A percentile compares a stretch with the other conserved stretches of the same genome.
Evolutionary conservation across 2,329 filamentous ascomycete genomes (phyloP).

Genomic region (Elsinoe ampelina): DNA sequence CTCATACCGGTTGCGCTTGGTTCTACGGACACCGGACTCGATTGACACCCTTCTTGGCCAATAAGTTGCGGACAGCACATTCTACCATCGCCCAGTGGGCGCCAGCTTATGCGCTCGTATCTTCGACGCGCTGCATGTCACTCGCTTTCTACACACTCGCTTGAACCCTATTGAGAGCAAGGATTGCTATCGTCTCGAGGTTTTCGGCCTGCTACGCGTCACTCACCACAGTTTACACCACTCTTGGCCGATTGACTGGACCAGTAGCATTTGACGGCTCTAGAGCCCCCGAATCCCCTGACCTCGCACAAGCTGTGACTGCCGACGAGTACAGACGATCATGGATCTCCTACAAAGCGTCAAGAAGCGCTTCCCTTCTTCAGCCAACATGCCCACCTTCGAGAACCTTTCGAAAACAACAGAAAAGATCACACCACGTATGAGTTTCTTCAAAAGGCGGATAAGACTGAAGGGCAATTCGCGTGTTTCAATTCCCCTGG

Average conservation of each 20-base stretch:
- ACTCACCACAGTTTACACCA: background rate
- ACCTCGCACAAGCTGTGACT: background rate
- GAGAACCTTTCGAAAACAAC: slow-evolving; percentile 35
- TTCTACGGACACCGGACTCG: background rate
- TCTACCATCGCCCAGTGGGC: background rate
- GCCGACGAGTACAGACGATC: slow-evolving; percentile 8
- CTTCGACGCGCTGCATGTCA: slow-evolving; percentile 7
- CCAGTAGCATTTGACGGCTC: background rate
- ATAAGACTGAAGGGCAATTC: slow-evolving; percentile 87
- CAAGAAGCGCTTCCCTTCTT: slow-evolving; percentile 37
- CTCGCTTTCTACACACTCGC: slow-evolving; percentile 11
- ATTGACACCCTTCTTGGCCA: background rate
- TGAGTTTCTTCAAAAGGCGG: slow-evolving; percentile 77
- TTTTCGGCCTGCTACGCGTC: background rate
- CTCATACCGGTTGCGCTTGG: background rate
- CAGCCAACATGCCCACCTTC: slow-evolving; percentile 35
- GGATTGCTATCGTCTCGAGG: background rate
- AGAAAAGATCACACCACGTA: slow-evolving; percentile 39
- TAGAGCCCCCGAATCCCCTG: background rate
- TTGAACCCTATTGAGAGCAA: slow-evolving; percentile 2
- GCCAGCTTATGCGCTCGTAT: slow-evolving; percentile 11
- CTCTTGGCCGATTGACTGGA: background rate
- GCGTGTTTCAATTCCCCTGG: slow-evolving; percentile 81
- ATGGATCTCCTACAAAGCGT: slow-evolving; percentile 39
- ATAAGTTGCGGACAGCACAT: background rate